Evolutionary conservation across 164 flowering plant genomes (phyloP), one percentile per base, ranked within the genome.

Genomic region (Vitis amurensis): DNA sequence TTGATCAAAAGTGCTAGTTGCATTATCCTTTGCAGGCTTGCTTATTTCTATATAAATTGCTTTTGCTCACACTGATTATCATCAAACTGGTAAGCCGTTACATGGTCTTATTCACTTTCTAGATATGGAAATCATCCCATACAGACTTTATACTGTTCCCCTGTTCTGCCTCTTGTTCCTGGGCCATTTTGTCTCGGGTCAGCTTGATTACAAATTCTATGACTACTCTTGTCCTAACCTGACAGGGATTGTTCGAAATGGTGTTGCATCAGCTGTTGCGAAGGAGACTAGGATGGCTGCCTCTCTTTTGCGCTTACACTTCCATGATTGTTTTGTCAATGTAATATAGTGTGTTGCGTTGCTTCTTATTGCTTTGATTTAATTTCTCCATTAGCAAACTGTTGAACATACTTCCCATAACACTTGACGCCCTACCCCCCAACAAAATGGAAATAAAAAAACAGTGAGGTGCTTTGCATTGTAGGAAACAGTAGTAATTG

Each of bases 251-350:
- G 90, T 91, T 19, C 77, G 86, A 59, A 61, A 59, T 56, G 82
- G 81, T 17, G 86, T 91, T 7, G 78, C 72, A 82, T 80, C 85
- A 4, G 97, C 91, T 16, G 68, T 89, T n/a, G 27, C 64, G 2
- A 89, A 91, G 50, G 93, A 91, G 17, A 83, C 89, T 8, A 81
- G 97, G 72, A 85, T 91, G 75, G 92, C 92, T 1, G 92, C 96
- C 53, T 88, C 91, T 31, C 82, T 87, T 71, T 66, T 88, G 27
- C 84, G 92, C 70, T 74, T 91, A 62, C 91, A 91, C 71, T 91
- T 88, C 77, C 96, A 91, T 59, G 97, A 91, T 68, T 91, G 97
- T 74, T 65, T 91, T 62, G 91, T 86, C 29, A 82, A 89, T 78
- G 97, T 91, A 86, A 82, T 23, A 10, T 5, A n/a, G 17, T 23